Base-by-base conservation (phyloP, 2,329 filamentous ascomycete genomes). In the Diplodia mutila region DNA sequence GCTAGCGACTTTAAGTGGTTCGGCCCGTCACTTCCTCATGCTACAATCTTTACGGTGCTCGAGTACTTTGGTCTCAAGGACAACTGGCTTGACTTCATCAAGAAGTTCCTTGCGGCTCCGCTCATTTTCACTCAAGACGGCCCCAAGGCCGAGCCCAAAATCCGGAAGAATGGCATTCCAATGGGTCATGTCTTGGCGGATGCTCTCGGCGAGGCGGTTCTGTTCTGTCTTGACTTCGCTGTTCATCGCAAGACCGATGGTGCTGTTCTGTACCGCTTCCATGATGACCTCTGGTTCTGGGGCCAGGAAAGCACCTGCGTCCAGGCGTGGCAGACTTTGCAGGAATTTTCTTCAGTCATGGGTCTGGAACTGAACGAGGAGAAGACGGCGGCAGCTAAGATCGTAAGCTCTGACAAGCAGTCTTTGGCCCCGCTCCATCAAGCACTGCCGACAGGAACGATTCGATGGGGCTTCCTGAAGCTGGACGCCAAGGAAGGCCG, bases 271-370 rank as follows among this genome's bases (percentile, higher is more conserved):
- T 88, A 88, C 74, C 85, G 89, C 14, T 80, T 90, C 46, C 84
- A 89, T 63, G 89, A 90, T 69, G 87, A 90, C 70, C 81, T 90
- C 63, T 91, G 88, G 88, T 87, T 90, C 73, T 90, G 88, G 87
- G 83, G 85, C 9, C 80, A 86, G 6, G 84, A 88, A 57, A 70
- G 78, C 3, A 80, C 78, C 2, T 85, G 85, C n/a, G 80, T 83
- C 25, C 80, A 83, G 52, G 88, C 86, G 0, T 92, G 89, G 89
- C 73, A 82, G 21, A 81, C 85, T 0, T 82, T 91, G 70, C 79
- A 81, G 1, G 76, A 81, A 1, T 91, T 90, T 70, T 78, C 82
- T 1, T 72, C 76, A 0, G 76, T 86, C 1, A 87, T 88, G 73
- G 86, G 88, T 1, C 81, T 89, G 1, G 76, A 82, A 6, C 82